Evolutionary conservation across 2,329 filamentous ascomycete genomes (phyloP), one percentile per base, ranked within the genome.

Genomic region (Aschersonia sp.): DNA sequence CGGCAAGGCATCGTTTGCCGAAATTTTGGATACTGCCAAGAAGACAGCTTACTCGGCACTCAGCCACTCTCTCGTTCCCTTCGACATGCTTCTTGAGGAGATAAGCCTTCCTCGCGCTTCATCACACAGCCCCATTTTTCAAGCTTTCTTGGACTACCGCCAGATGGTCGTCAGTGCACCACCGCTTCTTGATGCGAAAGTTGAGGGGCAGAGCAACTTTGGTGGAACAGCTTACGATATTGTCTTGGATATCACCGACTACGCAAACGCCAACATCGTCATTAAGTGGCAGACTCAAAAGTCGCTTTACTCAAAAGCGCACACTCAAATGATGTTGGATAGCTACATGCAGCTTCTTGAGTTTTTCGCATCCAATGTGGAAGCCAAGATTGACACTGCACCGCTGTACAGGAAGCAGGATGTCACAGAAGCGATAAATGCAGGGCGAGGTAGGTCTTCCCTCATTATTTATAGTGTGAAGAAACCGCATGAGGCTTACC

Each of bases 41-140:
- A 9, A 42, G 14, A 42, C 10, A 22, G 11, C 40, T 9, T 42
- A 22, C 56, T 22, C 65, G 70, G 67, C 0, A 6, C 52, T 0
- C 56, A 43, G 44, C 31, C 44, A 42, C n/a, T n/a, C 11, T 22
- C 40, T n/a, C n/a, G 40, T 74, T 4, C 73, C 72, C 0, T 70
- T 74, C 47, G 64, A 74, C 46, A 54, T 68, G 0, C 51, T 75
- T 0, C 56, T 75, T 0, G 56, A 68, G 1, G 60, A 69, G 43
- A 56, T 75, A 1, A 57, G 63, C 2, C 58, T 70, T 0, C 53
- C 61, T 0, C 60, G 70, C 4, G 66, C 66, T 1, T 50, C 64
- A 0, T 52, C 57, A 0, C 53, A 67, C 46, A 66, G 51, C 30
- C 71, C 72, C 0, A 42, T 76, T 1, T 72, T 73, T 55, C 72